Evolutionary conservation across 257 asterid species (phyloP), one percentile per base, ranked within the genome.

Genomic region (Forsythia suspensa): DNA sequence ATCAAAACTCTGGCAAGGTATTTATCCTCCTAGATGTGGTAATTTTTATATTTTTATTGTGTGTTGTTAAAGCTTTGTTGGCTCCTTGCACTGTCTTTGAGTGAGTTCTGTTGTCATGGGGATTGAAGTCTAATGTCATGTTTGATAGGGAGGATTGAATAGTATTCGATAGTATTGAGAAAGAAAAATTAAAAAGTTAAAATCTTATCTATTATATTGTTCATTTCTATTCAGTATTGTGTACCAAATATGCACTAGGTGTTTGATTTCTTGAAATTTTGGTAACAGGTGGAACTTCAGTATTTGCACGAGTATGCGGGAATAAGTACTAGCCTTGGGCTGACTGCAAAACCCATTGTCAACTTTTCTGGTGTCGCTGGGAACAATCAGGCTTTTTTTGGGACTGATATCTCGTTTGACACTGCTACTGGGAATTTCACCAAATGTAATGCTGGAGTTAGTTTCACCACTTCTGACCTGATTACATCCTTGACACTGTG

Each of bases 361-460:
- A 91, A 92, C 89, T 96, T 96, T 83, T 90, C 99, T 80, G 99
- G 98, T 63, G 95, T 96, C 76, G 93, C 92, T 85, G 99, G 99
- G 37, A 90, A 83, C 73, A 86, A 84, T 41, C 83, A 70, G 13
- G 74, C 91, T 57, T 84, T 92, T 77, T 77, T 94, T 59, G 99
- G 99, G 67, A 86, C 98, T 52, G 97, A 96, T 82, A 73, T 96
- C 79, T 90, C 98, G 29, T 96, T 96, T 46, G 95, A 96, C 90
- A 96, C 98, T 0, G 93, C 97, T 69, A 85, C 97, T 0, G 96
- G 97, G 52, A 88, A 85, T 51, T 94, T 96, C 72, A 87, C 90
- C 80, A 94, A 90, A 79, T 91, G 81, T 86, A 94, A 94, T 77
- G 94, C 93, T 72, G 97, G 90, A 48, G 71, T 91, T 81, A 94